phyloP scores from a whole-genome alignment of 129 eudicot genomes.

The Apium graveolens region DNA sequence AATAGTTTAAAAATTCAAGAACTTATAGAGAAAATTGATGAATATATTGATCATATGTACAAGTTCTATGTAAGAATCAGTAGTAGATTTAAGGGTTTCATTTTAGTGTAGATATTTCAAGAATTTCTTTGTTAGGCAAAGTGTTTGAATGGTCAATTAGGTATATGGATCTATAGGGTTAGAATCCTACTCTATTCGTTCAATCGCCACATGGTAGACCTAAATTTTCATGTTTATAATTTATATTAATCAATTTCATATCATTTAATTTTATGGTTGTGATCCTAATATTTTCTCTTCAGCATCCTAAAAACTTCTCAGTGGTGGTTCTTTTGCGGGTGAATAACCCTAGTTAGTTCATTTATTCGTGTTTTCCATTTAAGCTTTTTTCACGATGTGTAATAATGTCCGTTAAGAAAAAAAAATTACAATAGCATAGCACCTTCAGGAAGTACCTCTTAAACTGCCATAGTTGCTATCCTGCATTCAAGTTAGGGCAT shows the following conservation, averaged over 20 bases:
- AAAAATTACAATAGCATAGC: background rate
- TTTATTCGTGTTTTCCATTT: background rate
- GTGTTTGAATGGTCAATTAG: background rate
- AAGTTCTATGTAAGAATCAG: background rate
- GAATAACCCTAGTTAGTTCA: no score
- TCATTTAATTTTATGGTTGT: background rate
- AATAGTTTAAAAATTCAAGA: background rate
- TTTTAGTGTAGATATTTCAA: background rate
- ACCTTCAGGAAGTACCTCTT: background rate
- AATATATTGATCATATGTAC: background rate
- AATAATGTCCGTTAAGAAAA: background rate
- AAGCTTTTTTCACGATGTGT: background rate
- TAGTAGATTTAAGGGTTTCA: background rate
- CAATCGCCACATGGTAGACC: background rate
- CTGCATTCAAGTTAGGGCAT: background rate
- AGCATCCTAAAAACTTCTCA: background rate
- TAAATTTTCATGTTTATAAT: no score
- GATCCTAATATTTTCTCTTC: background rate
- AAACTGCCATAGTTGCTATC: background rate
- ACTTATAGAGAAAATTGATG: background rate
- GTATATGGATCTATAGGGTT: background rate
- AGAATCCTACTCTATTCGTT: background rate
- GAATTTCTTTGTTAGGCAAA: background rate
- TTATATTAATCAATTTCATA: background rate
- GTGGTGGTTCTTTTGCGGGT: no score